These are phyloP conservation scores for Rhizopus delemar DNA, from an alignment of 371 early-diverging fungal species.

Conservation along the genomic window DNA sequence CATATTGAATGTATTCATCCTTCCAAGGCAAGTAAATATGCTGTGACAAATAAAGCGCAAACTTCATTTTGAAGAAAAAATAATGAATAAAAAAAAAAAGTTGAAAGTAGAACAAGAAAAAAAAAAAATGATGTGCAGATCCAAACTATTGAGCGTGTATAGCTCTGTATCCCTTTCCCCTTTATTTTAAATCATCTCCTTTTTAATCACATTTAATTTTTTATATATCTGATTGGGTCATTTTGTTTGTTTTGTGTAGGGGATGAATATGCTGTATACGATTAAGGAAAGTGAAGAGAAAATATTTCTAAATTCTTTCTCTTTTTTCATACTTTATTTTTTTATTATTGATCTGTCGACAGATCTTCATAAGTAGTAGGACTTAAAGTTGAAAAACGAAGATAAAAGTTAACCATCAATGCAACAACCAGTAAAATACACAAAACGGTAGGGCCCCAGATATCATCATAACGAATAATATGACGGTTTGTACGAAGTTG, in stretches of 20 bases:
- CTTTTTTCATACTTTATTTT: not conserved
- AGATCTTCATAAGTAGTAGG: conserved; percentile 9
- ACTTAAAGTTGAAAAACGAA: conserved; percentile 20
- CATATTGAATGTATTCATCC: conserved; percentile 25
- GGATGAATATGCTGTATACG: not conserved
- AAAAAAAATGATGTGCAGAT: conserved; percentile 5
- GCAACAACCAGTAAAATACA: conserved; percentile 34
- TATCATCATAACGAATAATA: conserved; percentile 30
- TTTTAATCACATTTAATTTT: not conserved
- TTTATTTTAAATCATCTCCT: too few relatives aligned
- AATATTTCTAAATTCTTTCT: not conserved
- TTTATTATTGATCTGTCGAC: not conserved
- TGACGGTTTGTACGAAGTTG: conserved; percentile 24
- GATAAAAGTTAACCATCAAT: conserved; percentile 32
- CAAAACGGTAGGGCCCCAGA: conserved; percentile 33
- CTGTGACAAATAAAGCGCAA: conserved; percentile 14
- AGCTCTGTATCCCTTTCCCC: not conserved
- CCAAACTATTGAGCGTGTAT: too few relatives aligned
- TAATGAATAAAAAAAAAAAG: not conserved
- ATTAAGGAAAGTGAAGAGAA: too few relatives aligned
- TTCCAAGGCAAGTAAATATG: conserved; percentile 19
- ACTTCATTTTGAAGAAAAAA: conserved; percentile 20
- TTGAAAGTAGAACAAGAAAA: not conserved
- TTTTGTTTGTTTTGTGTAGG: not conserved
- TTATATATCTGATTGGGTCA: not conserved